phyloP scores from a whole-genome alignment of 257 asterid species.

The Mentha longifolia region DNA sequence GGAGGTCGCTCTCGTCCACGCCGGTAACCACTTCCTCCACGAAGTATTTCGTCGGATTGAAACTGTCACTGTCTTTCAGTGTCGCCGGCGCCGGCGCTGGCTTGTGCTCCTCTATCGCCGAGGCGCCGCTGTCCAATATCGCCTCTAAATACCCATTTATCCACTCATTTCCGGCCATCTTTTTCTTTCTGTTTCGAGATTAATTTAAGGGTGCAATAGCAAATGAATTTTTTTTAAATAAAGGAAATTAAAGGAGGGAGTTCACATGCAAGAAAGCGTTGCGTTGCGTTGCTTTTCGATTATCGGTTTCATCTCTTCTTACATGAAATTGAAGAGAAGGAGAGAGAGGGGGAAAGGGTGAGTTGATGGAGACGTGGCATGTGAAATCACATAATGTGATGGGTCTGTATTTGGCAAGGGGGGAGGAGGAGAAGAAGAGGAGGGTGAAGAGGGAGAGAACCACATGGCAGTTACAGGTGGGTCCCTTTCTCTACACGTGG shows the following conservation, averaged over 20 bases:
- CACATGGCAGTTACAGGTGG: constrained; percentile 58
- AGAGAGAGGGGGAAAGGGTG: too few relatives aligned
- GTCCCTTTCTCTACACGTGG: constrained; percentile 46
- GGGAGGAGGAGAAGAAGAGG: neutral
- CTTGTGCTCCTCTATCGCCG: constrained; percentile 57
- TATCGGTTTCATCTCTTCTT: too few relatives aligned
- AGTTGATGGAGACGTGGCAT: constrained; percentile 22
- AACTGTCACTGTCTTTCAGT: constrained; percentile 53
- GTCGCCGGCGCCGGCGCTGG: constrained; percentile 29
- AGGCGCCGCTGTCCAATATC: constrained; percentile 71
- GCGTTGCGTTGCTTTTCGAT: too few relatives aligned
- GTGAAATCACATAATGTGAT: constrained; percentile 6
- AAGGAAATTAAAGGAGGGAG: neutral
- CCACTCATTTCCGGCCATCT: constrained; percentile 93
- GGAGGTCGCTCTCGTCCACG: constrained; percentile 71
- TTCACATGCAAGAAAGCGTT: constrained; percentile 38
- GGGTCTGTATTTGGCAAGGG: constrained; percentile 23
- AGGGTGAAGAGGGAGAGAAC: constrained; percentile 41
- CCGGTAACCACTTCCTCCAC: constrained; percentile 67
- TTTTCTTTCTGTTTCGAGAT: too few relatives aligned
- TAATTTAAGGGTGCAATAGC: too few relatives aligned
- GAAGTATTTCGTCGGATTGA: constrained; percentile 69
- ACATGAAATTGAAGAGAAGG: too few relatives aligned
- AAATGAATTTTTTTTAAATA: neutral
- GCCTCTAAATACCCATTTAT: constrained; percentile 93